Conservation (phyloP, 495 filamentous ascomycete species). For the Trypethelium eluteriae region DNA sequence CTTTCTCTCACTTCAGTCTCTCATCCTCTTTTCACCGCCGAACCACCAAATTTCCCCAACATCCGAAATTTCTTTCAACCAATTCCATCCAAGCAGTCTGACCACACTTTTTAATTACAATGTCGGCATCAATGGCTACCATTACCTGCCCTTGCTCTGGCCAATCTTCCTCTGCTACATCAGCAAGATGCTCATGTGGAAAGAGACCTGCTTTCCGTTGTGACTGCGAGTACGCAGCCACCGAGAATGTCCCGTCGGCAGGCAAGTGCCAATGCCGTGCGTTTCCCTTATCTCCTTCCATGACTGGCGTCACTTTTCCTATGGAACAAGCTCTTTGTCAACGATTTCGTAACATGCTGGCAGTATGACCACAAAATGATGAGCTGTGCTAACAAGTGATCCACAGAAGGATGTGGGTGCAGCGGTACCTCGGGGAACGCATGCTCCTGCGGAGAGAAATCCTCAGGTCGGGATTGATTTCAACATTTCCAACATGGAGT, state of each 20-base stretch:
- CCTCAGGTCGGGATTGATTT: slow-evolving; percentile 46
- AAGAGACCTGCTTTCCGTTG: slow-evolving; percentile 78
- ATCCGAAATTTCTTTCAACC: background rate
- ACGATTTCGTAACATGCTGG: background rate
- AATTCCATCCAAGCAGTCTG: slow-evolving; percentile 1
- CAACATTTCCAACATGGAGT: background rate
- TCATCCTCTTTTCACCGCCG: too few relatives aligned
- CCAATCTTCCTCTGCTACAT: too few relatives aligned
- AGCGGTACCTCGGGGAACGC: slow-evolving; percentile 43
- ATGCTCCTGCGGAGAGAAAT: slow-evolving; percentile 72
- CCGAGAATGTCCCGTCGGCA: slow-evolving; percentile 67
- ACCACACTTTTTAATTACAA: slow-evolving; percentile 8
- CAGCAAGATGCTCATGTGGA: slow-evolving; percentile 77
- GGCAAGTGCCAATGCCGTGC: slow-evolving; percentile 77
- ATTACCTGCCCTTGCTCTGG: slow-evolving; percentile 46
- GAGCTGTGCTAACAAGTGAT: background rate
- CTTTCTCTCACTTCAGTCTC: too few relatives aligned
- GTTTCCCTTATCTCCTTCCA: slow-evolving; percentile 30
- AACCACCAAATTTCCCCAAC: too few relatives aligned
- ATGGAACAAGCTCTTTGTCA: background rate
- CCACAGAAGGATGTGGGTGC: slow-evolving; percentile 21
- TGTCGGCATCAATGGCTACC: slow-evolving; percentile 26
- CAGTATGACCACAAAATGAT: background rate
- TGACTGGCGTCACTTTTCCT: background rate
- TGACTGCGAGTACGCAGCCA: slow-evolving; percentile 66